Conservation (phyloP, 768 basidiomycete species). For the Leccinum arenicola region DNA sequence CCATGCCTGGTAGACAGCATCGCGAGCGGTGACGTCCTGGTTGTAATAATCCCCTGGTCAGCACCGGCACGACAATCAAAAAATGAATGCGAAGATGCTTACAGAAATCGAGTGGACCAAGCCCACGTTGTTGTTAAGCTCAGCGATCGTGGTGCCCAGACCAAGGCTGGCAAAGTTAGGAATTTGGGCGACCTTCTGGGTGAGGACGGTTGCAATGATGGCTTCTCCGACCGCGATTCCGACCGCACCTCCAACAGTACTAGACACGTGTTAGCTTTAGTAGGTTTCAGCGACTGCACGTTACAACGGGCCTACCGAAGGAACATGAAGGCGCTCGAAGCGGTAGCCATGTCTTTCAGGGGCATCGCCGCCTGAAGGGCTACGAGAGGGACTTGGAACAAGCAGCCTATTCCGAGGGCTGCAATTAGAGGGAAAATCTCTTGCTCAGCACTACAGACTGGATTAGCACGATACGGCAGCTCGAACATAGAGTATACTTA, state of each 20-base stretch:
- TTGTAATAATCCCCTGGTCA: background rate
- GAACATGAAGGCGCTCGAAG: slow-evolving; percentile 68
- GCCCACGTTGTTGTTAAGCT: slow-evolving; percentile 46
- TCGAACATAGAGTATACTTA: background rate
- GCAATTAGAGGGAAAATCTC: slow-evolving; percentile 64
- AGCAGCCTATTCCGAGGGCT: slow-evolving; percentile 60
- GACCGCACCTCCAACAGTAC: slow-evolving; percentile 73
- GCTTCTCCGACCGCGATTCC: slow-evolving; percentile 74
- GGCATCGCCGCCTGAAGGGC: slow-evolving; percentile 88
- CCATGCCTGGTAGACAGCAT: slow-evolving; percentile 58
- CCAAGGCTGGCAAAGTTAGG: slow-evolving; percentile 28
- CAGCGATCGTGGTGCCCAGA: slow-evolving; percentile 38
- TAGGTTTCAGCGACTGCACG: background rate
- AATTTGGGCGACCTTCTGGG: slow-evolving; percentile 32
- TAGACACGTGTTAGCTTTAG: slow-evolving; percentile 24
- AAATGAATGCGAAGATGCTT: background rate
- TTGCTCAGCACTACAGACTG: slow-evolving; percentile 50
- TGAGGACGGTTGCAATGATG: slow-evolving; percentile 58
- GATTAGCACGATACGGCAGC: slow-evolving; percentile 4
- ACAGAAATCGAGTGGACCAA: slow-evolving; percentile 35
- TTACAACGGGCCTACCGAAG: slow-evolving; percentile 44
- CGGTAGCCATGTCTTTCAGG: slow-evolving; percentile 81
- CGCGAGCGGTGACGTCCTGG: slow-evolving; percentile 49
- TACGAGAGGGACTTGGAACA: slow-evolving; percentile 69
- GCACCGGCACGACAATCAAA: background rate